These are phyloP conservation scores for Aquilaria yunnanensis DNA, from an alignment of 345 rosid species.

Conservation along the genomic window DNA sequence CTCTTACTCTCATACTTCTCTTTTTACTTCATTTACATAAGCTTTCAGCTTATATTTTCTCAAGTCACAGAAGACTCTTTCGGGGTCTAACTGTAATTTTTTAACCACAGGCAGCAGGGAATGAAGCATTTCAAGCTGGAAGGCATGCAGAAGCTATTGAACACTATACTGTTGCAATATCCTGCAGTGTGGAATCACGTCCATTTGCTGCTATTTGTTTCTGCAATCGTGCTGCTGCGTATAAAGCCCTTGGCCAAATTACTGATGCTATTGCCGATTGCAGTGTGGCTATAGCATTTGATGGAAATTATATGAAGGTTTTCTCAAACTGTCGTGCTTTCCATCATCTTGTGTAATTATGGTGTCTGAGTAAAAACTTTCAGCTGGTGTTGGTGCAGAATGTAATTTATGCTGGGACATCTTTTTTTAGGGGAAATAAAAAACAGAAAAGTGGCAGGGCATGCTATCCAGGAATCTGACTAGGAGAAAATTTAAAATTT, in stretches of 20 bases:
- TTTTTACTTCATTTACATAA: background rate
- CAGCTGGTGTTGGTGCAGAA: background rate
- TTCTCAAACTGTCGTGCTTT: conserved; percentile 10
- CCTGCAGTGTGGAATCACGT: conserved; percentile 73
- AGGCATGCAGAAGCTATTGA: conserved; percentile 85
- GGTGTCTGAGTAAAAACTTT: background rate
- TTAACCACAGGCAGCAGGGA: conserved; percentile 67
- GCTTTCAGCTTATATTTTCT: background rate
- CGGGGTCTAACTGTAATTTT: conserved; percentile 1
- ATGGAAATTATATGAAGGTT: conserved; percentile 84
- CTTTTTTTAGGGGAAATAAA: background rate
- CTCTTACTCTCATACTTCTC: background rate
- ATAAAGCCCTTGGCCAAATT: conserved; percentile 71
- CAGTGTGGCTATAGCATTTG: conserved; percentile 93
- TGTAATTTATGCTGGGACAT: background rate
- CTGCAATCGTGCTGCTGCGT: conserved; percentile 97
- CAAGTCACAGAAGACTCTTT: background rate
- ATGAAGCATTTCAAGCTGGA: conserved; percentile 91
- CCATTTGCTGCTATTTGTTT: conserved; percentile 93
- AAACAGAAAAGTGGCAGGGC: too few species aligned
- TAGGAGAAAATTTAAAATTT: too few species aligned
- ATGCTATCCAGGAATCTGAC: too few species aligned
- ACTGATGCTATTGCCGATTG: conserved; percentile 96
- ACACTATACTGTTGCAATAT: conserved; percentile 78
- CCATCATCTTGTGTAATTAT: background rate